phyloP scores from a whole-genome alignment of 2,329 filamentous ascomycete species.

The Alternaria gansuensis region DNA sequence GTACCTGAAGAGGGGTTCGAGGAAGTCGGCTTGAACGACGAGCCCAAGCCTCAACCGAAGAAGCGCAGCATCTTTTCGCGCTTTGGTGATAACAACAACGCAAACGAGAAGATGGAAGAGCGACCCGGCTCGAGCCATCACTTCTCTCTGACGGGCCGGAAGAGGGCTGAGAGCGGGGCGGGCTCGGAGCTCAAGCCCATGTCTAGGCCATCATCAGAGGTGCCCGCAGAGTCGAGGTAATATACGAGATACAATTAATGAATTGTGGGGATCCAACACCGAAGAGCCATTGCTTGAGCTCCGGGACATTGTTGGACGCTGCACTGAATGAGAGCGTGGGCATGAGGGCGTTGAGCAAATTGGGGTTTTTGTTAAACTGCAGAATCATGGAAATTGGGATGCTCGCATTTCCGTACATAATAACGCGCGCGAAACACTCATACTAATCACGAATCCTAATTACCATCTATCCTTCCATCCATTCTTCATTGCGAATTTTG shows the following conservation, averaged over 20 bases:
- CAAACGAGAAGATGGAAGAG: slow-evolving; percentile 48
- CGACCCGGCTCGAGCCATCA: slow-evolving; percentile 58
- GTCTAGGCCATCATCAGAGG: slow-evolving; percentile 50
- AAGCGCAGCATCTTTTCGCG: slow-evolving; percentile 83
- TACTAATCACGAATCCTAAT: neutral
- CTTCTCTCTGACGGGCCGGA: slow-evolving; percentile 76
- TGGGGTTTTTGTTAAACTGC: neutral
- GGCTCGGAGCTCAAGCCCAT: slow-evolving; percentile 77
- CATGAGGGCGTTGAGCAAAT: slow-evolving; percentile 4
- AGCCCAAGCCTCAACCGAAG: slow-evolving; percentile 70
- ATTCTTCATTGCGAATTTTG: too few species aligned
- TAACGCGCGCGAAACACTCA: too few species aligned
- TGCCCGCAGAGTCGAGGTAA: slow-evolving; percentile 41
- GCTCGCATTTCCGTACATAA: neutral
- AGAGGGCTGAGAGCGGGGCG: slow-evolving; percentile 72
- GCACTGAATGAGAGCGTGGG: neutral
- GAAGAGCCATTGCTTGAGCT: neutral
- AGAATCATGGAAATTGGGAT: slow-evolving; percentile 2
- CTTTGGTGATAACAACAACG: slow-evolving; percentile 69
- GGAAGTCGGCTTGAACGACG: slow-evolving; percentile 86
- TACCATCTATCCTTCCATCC: too few species aligned
- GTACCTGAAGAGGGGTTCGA: slow-evolving; percentile 86
- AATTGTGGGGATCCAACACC: slow-evolving; percentile 7
- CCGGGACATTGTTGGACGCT: slow-evolving; percentile 1
- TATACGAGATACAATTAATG: slow-evolving; percentile 8